Conservation (phyloP, 345 rosid genomes). For the Raphanus sativus region DNA sequence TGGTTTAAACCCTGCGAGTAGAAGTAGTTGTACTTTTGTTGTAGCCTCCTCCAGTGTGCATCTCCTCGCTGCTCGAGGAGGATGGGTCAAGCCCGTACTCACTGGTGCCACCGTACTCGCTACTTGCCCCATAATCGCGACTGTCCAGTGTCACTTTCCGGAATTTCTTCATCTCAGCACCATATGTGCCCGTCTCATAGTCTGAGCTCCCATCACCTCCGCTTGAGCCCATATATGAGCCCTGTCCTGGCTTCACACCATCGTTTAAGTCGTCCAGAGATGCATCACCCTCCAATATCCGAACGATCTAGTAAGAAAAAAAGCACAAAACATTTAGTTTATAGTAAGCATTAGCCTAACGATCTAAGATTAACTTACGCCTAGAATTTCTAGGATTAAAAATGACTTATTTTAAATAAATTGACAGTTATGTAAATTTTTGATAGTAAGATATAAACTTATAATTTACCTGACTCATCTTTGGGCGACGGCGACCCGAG, state of each 20-base stretch:
- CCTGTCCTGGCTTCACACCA: conserved; percentile 66
- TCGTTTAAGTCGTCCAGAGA: conserved; percentile 71
- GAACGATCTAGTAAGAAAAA: conserved; percentile 52
- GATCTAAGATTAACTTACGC: background rate
- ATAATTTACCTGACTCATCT: conserved; percentile 75
- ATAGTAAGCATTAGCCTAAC: background rate
- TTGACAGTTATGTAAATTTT: background rate
- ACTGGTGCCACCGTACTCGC: conserved; percentile 69
- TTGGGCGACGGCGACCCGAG: conserved; percentile 84
- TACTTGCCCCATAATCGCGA: conserved; percentile 70
- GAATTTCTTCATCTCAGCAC: conserved; percentile 73
- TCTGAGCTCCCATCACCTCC: conserved; percentile 76
- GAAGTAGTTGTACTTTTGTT: conserved; percentile 35
- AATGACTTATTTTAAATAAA: background rate
- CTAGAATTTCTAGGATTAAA: background rate
- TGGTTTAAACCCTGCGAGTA: conserved; percentile 58
- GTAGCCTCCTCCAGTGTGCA: conserved; percentile 6
- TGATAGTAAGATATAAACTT: conserved; percentile 3
- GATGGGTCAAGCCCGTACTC: conserved; percentile 78
- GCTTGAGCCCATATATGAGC: conserved; percentile 43
- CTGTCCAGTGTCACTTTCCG: conserved; percentile 64
- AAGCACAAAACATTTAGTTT: background rate
- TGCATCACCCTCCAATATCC: conserved; percentile 76
- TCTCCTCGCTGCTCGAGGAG: conserved; percentile 72
- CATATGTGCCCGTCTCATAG: conserved; percentile 71